Percentiles rank a stretch among this genome's conserved stretches.
Conservation (phyloP, 129 eudicot species). For the Logfia minima region DNA sequence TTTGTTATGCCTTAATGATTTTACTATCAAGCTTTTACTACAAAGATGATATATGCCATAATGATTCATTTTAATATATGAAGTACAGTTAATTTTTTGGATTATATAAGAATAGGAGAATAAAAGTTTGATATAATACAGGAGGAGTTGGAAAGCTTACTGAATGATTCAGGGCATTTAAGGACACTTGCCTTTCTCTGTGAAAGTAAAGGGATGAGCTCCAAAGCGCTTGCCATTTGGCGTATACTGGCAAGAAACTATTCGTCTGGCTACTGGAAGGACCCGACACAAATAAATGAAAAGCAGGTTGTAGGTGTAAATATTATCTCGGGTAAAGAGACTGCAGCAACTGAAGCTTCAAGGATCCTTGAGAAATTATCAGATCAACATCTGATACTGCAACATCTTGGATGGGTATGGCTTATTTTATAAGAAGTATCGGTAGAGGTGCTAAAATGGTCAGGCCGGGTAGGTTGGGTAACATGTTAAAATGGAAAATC, state of each 20-base stretch:
- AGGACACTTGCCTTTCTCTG: constrained; percentile 90
- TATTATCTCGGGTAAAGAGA: constrained; percentile 48
- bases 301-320: constrained; percentile 33
- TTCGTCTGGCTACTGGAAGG: constrained; percentile 55
- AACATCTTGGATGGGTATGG: constrained; percentile 97
- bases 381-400: constrained; percentile 74
- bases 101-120: constrained; percentile 7
- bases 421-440: constrained; percentile 6
- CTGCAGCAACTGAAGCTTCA: constrained; percentile 85
- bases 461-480: constrained; percentile 7
- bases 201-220: constrained; percentile 88
- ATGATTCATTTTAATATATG: not conserved
- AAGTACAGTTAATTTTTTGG: not conserved
- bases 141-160: constrained; percentile 92
- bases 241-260: constrained; percentile 75
- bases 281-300: constrained; percentile 34
- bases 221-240: constrained; percentile 91
- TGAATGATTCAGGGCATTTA: constrained; percentile 82
- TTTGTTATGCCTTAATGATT: not conserved
- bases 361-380: constrained; percentile 81
- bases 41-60: not conserved
- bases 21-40: constrained; percentile 3
- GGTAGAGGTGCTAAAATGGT: constrained; percentile 1
- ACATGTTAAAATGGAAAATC: not conserved
- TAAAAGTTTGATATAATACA: constrained; percentile 46